Conservation (phyloP, 371 early-diverging fungal genomes). For the Choanephora cucurbitarum region DNA sequence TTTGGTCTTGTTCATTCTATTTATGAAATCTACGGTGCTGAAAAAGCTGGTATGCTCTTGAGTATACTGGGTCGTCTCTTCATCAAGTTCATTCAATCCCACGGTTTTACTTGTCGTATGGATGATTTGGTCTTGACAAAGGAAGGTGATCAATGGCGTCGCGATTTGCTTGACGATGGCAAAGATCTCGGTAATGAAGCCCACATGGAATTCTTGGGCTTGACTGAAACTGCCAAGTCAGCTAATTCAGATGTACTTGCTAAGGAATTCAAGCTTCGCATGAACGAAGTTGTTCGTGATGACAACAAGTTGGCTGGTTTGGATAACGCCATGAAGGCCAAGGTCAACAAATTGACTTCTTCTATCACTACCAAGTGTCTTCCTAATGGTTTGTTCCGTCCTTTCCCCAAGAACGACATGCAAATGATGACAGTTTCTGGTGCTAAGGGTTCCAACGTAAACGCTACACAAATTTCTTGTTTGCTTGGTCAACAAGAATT, state of each 20-base stretch:
- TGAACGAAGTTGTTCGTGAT: constrained; percentile 86
- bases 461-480: constrained; percentile 98
- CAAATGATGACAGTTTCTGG: constrained; percentile 99
- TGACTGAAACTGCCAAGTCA: constrained; percentile 53
- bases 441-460: constrained; percentile 99
- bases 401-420: constrained; percentile 98
- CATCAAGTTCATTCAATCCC: constrained; percentile 88
- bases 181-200: constrained; percentile 69
- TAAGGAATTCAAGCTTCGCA: constrained; percentile 65
- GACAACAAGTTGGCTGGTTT: constrained; percentile 88
- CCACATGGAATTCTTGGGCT: constrained; percentile 71
- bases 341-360: constrained; percentile 84
- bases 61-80: constrained; percentile 95
- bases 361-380: constrained; percentile 81
- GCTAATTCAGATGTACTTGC: constrained; percentile 34
- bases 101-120: constrained; percentile 98
- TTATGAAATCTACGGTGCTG: constrained; percentile 96
- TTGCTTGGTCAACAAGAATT: constrained; percentile 99
- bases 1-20: constrained; percentile 97
- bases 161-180: constrained; percentile 62
- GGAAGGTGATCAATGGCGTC: constrained; percentile 80
- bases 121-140: constrained; percentile 95
- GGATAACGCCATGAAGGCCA: constrained; percentile 89
- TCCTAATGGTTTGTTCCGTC: constrained; percentile 81
- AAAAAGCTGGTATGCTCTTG: constrained; percentile 90